Evolutionary conservation across 805 yeast genomes (phyloP).

Genomic region (Kodamaea jinghongensis): DNA sequence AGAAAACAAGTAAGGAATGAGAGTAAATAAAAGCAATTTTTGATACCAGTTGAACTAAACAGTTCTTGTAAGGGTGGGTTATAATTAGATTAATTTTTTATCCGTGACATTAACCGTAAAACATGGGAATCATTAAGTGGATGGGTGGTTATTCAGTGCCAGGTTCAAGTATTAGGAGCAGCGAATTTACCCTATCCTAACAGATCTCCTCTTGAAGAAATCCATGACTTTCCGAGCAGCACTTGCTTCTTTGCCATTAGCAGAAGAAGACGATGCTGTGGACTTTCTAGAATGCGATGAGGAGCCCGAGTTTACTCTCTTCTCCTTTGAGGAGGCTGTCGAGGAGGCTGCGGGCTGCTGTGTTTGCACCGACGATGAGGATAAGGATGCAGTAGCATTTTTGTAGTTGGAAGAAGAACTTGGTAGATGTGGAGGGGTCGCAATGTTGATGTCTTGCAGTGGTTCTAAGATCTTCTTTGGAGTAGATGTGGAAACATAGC

Average conservation of each 20-base stretch:
- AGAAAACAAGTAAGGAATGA: too few relatives aligned
- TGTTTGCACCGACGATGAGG: slow-evolving; percentile 6
- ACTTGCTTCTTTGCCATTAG: slow-evolving; percentile 54
- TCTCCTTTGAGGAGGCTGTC: slow-evolving; percentile 15
- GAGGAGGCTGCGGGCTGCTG: not conserved
- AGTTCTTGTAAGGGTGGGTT: too few relatives aligned
- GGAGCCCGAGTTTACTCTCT: slow-evolving; percentile 26
- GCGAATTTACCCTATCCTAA: slow-evolving; percentile 21
- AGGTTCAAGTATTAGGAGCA: too few relatives aligned
- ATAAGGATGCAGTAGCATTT: slow-evolving; percentile 2
- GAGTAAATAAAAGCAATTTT: too few relatives aligned
- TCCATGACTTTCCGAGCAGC: slow-evolving; percentile 78
- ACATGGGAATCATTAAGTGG: too few relatives aligned
- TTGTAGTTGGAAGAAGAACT: slow-evolving; percentile 4
- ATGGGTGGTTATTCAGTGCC: too few relatives aligned
- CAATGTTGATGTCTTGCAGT: slow-evolving; percentile 25
- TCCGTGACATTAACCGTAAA: too few relatives aligned
- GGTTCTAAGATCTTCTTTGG: slow-evolving; percentile 33
- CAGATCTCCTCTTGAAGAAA: slow-evolving; percentile 65
- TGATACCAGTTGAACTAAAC: too few relatives aligned
- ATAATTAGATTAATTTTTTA: too few relatives aligned
- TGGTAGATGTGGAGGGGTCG: slow-evolving; percentile 3
- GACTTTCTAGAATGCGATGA: slow-evolving; percentile 29
- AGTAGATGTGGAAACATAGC: slow-evolving; percentile 5
- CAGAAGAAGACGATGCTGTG: slow-evolving; percentile 23